Evolutionary conservation across 257 asterid species (phyloP).

Genomic region (Nicotiana knightiana): DNA sequence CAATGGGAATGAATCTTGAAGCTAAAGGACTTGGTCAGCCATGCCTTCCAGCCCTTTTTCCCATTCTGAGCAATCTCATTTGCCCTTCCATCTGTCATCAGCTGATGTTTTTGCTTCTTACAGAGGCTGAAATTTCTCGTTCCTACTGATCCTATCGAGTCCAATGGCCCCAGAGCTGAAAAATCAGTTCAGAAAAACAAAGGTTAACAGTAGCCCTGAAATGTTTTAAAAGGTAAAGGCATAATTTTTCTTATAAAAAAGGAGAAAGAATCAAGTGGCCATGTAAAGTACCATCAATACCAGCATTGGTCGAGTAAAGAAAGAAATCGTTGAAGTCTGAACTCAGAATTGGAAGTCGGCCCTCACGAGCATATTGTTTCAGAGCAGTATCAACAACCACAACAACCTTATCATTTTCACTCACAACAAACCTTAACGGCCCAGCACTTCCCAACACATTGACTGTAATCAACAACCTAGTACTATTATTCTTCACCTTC

Average conservation of each 20-base stretch:
- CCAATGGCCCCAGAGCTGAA: slow-evolving; percentile 44
- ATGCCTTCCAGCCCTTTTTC: slow-evolving; percentile 32
- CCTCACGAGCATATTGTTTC: slow-evolving; percentile 37
- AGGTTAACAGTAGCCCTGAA: neutral
- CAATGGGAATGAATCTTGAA: slow-evolving; percentile 31
- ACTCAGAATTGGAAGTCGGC: slow-evolving; percentile 54
- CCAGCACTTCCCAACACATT: no score
- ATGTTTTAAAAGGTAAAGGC: no score
- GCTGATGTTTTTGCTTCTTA: slow-evolving; percentile 31
- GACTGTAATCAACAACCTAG: slow-evolving; percentile 39
- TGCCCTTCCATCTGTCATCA: slow-evolving; percentile 25
- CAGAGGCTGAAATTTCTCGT: slow-evolving; percentile 50
- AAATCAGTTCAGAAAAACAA: neutral
- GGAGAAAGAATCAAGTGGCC: no score
- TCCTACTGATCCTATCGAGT: slow-evolving; percentile 37
- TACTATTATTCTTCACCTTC: neutral
- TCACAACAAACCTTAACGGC: slow-evolving; percentile 51
- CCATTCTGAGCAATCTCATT: slow-evolving; percentile 15
- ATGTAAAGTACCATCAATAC: slow-evolving; percentile 25
- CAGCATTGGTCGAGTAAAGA: slow-evolving; percentile 45
- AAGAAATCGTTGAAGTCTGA: slow-evolving; percentile 27
- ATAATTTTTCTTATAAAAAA: no score
- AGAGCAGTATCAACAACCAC: slow-evolving; percentile 38
- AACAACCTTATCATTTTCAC: slow-evolving; percentile 32
- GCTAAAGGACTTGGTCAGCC: slow-evolving; percentile 49